Base-by-base conservation (phyloP, 1,284 basidiomycete species). In the Sporisorium reilianum region DNA sequence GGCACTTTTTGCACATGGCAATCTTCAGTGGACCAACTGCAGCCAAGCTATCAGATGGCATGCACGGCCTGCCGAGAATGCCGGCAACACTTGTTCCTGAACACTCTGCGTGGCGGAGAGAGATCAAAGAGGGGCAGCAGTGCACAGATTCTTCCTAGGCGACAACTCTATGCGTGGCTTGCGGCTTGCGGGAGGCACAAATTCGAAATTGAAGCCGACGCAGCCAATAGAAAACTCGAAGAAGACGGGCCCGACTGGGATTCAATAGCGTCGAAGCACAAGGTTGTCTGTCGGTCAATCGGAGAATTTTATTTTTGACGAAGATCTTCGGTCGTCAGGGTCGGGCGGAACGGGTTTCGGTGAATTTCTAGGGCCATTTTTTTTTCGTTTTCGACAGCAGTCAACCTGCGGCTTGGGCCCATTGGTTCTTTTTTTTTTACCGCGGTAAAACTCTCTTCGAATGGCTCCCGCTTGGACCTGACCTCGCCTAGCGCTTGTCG, bases 331-430 rank as follows among this genome's bases (percentile, higher is more conserved):
- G 61, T 34, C 51, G 34, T 40, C 14, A n/a, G 12, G 49, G 49
- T 53, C 49, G 49, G 45, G 11, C 30, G n/a, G 40, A 36, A 18
- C 41, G 46, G 32, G 32, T 16, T 50, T 65, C 51, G 51, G 50
- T 49, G 46, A 51, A 65, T 45, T 65, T 57, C 55, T 22, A 34
- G 40, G 49, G 22, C 16, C 5, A 7, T 49, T 49, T 22, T 22
- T 12, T 9, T 28, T 54, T 22, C 11, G n/a, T 54, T 14, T 42
- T 44, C 40, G 52, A 54, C 40, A 34, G 22, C 42, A 4, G 25
- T 53, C 26, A 50, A 58, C 51, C 55, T 48, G 55, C 63, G 50
- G 62, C 49, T 48, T 42, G 20, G 3, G 34, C 25, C 16, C 12
- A 48, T 25, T 48, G n/a, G n/a, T n/a, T n/a, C n/a, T 18, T 16